Percentiles rank a stretch among this genome's conserved stretches.
Evolutionary conservation across 148 eudicot genomes (phyloP).

Genomic region (Nepenthes mirabilis): DNA sequence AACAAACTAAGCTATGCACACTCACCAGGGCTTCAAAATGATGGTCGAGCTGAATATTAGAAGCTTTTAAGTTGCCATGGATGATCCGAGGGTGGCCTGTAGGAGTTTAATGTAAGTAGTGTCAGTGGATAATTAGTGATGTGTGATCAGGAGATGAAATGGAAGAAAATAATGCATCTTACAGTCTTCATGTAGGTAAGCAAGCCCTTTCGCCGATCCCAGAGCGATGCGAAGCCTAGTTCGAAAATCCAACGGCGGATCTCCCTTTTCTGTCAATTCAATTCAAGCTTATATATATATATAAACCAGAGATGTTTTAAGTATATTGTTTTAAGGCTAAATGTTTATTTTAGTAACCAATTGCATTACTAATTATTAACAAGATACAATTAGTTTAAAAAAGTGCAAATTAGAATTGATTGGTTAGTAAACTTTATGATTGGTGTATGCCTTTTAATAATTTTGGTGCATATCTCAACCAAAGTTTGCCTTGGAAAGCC

Average conservation of each 20-base stretch:
- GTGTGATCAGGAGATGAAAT: too few relatives aligned
- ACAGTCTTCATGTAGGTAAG: constrained; percentile 90
- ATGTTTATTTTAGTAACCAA: too few relatives aligned
- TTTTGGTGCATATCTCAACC: too few relatives aligned
- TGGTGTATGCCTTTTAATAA: too few relatives aligned
- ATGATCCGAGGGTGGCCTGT: constrained; percentile 84
- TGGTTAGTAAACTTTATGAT: too few relatives aligned
- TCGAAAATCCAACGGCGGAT: constrained; percentile 45
- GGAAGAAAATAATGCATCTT: constrained; percentile 8
- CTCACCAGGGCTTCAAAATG: constrained; percentile 72
- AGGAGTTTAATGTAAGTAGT: neutral
- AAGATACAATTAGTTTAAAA: too few relatives aligned
- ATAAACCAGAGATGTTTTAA: too few relatives aligned
- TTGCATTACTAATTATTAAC: too few relatives aligned
- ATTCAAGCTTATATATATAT: neutral
- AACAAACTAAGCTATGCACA: neutral
- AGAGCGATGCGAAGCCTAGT: constrained; percentile 67
- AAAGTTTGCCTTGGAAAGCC: too few relatives aligned
- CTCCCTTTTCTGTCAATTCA: constrained; percentile 29
- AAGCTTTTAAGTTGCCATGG: constrained; percentile 89
- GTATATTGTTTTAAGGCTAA: too few relatives aligned
- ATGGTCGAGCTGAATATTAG: constrained; percentile 63
- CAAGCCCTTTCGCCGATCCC: constrained; percentile 88
- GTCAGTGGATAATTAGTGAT: neutral
- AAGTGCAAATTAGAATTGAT: too few relatives aligned